These are phyloP conservation scores for Hawksworthiomyces lignivorus DNA, from an alignment of 2,329 filamentous ascomycete genomes.

Conservation along the genomic window DNA sequence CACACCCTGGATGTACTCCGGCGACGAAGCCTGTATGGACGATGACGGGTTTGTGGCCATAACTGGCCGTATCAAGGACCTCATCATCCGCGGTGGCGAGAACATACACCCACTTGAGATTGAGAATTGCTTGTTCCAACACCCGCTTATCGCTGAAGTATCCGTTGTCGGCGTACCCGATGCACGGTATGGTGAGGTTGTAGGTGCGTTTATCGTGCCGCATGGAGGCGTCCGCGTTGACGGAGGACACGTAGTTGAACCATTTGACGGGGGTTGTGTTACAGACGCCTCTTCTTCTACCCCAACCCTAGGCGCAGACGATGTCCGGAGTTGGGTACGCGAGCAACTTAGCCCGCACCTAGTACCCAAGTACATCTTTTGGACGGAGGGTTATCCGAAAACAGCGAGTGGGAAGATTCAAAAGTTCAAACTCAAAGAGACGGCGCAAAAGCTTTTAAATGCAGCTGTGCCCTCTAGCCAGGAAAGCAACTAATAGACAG, in stretches of 20 bases:
- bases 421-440: conserved; percentile 77
- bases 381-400: conserved; percentile 78
- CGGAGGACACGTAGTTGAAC: conserved; percentile 19
- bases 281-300: no score
- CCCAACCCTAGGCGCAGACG: conserved; percentile 38
- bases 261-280: no score
- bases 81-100: conserved; percentile 91
- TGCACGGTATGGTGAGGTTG: conserved; percentile 74
- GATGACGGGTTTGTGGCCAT: conserved; percentile 76
- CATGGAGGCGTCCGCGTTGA: conserved; percentile 27
- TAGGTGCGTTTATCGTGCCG: conserved; percentile 72
- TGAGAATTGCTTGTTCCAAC: conserved; percentile 76
- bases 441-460: conserved; percentile 30
- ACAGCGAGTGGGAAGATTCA: conserved; percentile 96
- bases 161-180: conserved; percentile 81
- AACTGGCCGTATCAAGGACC: conserved; percentile 85
- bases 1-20: conserved; percentile 78
- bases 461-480: no score
- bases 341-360: conserved; percentile 63
- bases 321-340: conserved; percentile 65
- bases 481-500: no score
- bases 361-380: conserved; percentile 86
- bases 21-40: conserved; percentile 86
- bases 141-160: conserved; percentile 63
- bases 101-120: conserved; percentile 94